Evolutionary conservation across 164 flowering plant species (phyloP), one percentile per base, ranked within the genome.

Genomic region (Magnolia changhungtana): DNA sequence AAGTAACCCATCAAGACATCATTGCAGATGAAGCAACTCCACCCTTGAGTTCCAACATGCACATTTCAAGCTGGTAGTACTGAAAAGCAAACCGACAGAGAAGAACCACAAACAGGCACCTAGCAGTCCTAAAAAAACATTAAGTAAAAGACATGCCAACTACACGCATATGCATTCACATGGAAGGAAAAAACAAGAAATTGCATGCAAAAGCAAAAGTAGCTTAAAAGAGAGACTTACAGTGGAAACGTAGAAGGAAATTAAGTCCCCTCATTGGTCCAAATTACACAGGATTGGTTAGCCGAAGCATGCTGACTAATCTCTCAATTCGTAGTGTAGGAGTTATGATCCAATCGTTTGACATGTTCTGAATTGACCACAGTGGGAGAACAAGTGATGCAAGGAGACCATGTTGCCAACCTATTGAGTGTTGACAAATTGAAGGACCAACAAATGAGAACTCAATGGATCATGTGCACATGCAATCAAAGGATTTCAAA

Each of bases 361-460:
- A 45, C 31, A 52, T 61, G 52, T 61, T 70, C 50, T 49, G 31
- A 64, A n/a, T 61, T 37, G 52, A 65, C 59, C 72, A 51, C 8
- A 67, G 13, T 63, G 24, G 67, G 75, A 75, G 71, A 64, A 52
- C 74, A 31, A 51, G 50, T 51, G 72, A 9, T 55, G 61, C 61
- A 55, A 55, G 61, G 24, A 66, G 78, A 27, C 66, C 69, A 67
- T 72, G 74, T 68, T 21, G 78, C 71, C 50, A 72, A 75, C 78
- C 81, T 68, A 79, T 55, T 50, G 55, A 76, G 49, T 59, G 69
- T 67, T 67, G 69, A 19, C 78, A 79, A 76, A 68, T 67, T 72
- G 76, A 73, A 75, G 73, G 16, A 59, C 76, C 74, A 72, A 27
- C 11, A 23, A 68, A 72, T 80, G 27, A 73, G 74, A 73, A 68